Conservation (phyloP, 2,329 filamentous ascomycete species). For the Cladophialophora psammophila region DNA sequence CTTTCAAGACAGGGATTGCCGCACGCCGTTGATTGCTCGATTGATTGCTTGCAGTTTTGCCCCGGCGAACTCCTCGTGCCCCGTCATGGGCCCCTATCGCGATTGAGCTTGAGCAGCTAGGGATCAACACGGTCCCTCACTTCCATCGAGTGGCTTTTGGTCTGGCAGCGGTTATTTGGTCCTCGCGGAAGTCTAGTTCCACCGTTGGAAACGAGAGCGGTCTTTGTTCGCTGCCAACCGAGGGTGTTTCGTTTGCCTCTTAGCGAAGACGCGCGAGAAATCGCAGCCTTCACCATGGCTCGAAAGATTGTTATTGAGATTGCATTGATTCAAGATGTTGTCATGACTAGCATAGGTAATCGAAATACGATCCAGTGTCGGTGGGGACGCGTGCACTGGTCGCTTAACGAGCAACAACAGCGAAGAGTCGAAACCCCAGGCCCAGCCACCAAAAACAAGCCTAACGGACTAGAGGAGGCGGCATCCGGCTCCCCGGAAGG, state of each 20-base stretch:
- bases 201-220: not conserved
- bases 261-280: not conserved
- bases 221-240: not conserved
- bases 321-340: not conserved
- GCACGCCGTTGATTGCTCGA: conserved; percentile 15
- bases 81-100: not conserved
- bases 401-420: conserved; percentile 1
- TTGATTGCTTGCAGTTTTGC: not conserved
- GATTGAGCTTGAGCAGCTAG: not conserved
- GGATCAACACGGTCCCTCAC: not conserved
- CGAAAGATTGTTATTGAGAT: not conserved
- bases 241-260: not conserved
- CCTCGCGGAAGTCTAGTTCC: not conserved
- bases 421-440: not conserved
- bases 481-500: conserved; percentile 4
- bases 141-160: not conserved
- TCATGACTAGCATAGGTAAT: not conserved
- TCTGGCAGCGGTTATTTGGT: not conserved
- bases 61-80: not conserved
- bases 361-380: not conserved
- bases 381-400: conserved; percentile 3
- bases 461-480: conserved; percentile 1
- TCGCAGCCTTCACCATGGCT: not conserved
- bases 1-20: conserved; percentile 20
- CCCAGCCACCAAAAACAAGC: conserved; percentile 5